These are phyloP conservation scores for Pueraria montana DNA, from an alignment of 306 rosid species.

Conservation along the genomic window DNA sequence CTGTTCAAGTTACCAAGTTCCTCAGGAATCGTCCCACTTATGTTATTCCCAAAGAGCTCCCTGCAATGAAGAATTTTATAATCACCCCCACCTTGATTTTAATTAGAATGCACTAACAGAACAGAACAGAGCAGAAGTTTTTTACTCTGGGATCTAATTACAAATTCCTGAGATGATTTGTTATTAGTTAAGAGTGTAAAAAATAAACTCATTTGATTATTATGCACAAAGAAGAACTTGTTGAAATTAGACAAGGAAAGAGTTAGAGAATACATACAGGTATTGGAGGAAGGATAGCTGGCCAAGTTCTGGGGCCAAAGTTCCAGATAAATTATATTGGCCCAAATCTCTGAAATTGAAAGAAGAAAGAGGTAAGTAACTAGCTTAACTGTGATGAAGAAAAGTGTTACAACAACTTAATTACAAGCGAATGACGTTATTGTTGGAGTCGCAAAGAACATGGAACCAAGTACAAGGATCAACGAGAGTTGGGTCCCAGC, in stretches of 20 bases:
- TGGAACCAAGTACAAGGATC: conserved; percentile 84
- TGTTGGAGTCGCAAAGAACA: conserved; percentile 69
- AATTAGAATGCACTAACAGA: not conserved
- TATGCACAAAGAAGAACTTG: no score
- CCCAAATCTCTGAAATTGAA: conserved; percentile 82
- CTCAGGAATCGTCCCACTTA: conserved; percentile 72
- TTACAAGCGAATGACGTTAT: conserved; percentile 78
- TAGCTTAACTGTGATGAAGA: not conserved
- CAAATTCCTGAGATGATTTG: no score
- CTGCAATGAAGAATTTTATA: conserved; percentile 54
- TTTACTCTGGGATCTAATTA: no score
- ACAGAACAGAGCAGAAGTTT: no score
- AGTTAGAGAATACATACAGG: conserved; percentile 54
- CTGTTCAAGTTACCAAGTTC: conserved; percentile 68
- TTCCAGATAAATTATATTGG: conserved; percentile 69
- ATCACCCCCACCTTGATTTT: no score
- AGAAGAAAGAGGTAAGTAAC: not conserved
- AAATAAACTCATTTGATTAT: no score
- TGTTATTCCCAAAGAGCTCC: conserved; percentile 71
- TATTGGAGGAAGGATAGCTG: conserved; percentile 72
- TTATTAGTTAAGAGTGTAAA: no score
- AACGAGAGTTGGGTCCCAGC: conserved; percentile 96
- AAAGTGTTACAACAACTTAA: no score
- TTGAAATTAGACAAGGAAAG: conserved; percentile 1
- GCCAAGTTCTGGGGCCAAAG: conserved; percentile 78